Evolutionary conservation across 768 basidiomycete genomes (phyloP), one percentile per base, ranked within the genome.

Genomic region (Boletus subcaerulescens): DNA sequence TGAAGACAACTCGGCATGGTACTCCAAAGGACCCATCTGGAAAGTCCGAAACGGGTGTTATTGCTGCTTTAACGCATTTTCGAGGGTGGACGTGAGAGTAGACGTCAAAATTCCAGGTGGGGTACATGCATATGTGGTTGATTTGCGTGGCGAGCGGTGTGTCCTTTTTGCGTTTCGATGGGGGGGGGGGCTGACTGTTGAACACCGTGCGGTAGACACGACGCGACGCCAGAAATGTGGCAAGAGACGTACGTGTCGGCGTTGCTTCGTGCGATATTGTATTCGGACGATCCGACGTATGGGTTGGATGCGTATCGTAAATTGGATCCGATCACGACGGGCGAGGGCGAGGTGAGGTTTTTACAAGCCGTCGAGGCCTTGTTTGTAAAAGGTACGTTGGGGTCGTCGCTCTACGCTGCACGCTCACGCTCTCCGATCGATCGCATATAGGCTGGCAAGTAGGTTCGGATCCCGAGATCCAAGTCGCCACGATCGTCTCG

Each of bases 101-200:
- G 97, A 99, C 60, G 97, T 98, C 56, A 97, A 96, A 72, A 98
- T 99, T 47, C 97, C 97, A 0, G 97, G 97, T 29, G 96, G 97
- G 13, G 97, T 99, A 15, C 84, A 87, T 59, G 91, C 95, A 5
- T 98, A 97, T 70, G 88, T 91, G 31, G 85, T 98, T 18, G 97
- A 98, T 70, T 71, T 97, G 50, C 85, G 97, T 11, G 96, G 97
- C 10, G 97, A 98, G 70, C 79, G 92, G 93, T 95, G 65, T 60
- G 89, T 72, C 32, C 3, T 14, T 4, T 18, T 32, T 9, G 11
- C 3, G 10, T 45, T 20, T 4, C 22, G 10, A 24, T 29, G 29
- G 29, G 2, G 8, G 2, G 29, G 26, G 14, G 33, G 5, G 5
- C 11, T 3, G 18, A 12, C 3, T 5, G 20, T 18, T 14, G 22